Evolutionary conservation across 2,329 filamentous ascomycete species (phyloP), one percentile per base, ranked within the genome.

Genomic region (Talaromyces sp.): DNA sequence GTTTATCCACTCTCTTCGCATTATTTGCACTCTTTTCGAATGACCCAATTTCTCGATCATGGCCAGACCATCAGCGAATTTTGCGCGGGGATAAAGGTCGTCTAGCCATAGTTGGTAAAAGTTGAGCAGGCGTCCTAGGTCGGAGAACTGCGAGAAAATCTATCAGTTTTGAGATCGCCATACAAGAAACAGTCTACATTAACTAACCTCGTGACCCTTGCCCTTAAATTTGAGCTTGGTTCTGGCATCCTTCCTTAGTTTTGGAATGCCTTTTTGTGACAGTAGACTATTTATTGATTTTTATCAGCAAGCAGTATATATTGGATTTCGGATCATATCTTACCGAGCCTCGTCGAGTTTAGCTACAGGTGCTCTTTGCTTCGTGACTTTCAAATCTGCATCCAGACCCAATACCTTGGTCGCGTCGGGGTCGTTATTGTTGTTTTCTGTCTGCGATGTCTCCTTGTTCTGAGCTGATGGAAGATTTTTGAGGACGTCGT

Each of bases 91-190:
- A 68, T 92, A 99, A 11, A 99, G 80, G 68, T 97, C 91, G 73
- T 99, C 93, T 1, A 99, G 87, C 94, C 94, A 99, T 57, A 96
- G 75, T 71, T 97, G 94, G 70, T 97, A 99, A 70, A 95, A 89
- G 22, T 89, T 90, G 50, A 99, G 80, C 22, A 99, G 81, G 15
- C 86, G 84, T 0, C 87, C 83, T 10, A 91, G 84, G 69, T 99
- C 94, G 17, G 88, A 87, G 73, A 94, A 97, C 86, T 93, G 56
- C 5, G 2, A 39, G 19, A 6, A 37, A 2, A 13, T 15, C 2
- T 10, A 10, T 48, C n/a, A 21, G 19, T 35, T 21, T 3, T 11
- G 5, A 19, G 4, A 17, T 21, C 2, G 5, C 5, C 4, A 4
- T 15, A 1, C 19, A 19, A 28, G 13, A 19, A 13, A 5, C 13